A percentile compares a stretch with the other conserved stretches of the same genome.
Evolutionary conservation across 1,139 yeast species (phyloP).

Genomic region (Blastobotrys indianensis): DNA sequence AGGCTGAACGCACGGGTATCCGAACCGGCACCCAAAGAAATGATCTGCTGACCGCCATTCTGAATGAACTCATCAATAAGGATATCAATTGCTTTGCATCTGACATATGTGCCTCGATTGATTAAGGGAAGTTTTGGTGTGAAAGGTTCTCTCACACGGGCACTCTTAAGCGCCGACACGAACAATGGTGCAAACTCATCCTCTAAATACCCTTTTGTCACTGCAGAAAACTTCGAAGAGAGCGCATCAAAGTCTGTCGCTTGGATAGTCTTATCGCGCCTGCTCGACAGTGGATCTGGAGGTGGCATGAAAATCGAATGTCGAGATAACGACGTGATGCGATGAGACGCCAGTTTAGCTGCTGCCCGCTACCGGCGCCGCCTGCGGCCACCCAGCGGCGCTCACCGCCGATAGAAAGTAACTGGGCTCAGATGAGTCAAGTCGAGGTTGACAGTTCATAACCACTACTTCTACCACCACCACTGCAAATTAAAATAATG

Average conservation of each 20-base stretch:
- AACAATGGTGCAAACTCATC: conserved; percentile 49
- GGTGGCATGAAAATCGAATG: no score
- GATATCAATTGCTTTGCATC: conserved; percentile 58
- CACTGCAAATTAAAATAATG: no score
- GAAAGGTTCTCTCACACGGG: conserved; percentile 26
- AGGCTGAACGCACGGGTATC: conserved; percentile 69
- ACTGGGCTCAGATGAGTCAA: no score
- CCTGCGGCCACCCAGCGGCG: no score
- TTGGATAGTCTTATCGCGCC: conserved; percentile 47
- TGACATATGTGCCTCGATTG: conserved; percentile 72
- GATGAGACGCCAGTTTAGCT: no score
- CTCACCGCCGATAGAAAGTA: no score
- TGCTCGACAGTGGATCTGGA: not conserved
- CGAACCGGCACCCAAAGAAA: conserved; percentile 95
- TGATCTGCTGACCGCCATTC: conserved; percentile 44
- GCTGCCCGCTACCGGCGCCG: no score
- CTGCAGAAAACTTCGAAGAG: conserved; percentile 62
- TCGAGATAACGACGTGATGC: no score
- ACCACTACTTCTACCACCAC: not conserved
- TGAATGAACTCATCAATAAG: conserved; percentile 48
- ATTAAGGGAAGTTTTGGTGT: conserved; percentile 68
- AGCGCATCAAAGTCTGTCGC: conserved; percentile 85
- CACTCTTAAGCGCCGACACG: conserved; percentile 35
- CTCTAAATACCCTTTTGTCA: conserved; percentile 45
- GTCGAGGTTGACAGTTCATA: not conserved